A percentile compares a stretch with the other conserved stretches of the same genome.
Conservation (phyloP, 306 rosid genomes). For the Arachis stenosperma region DNA sequence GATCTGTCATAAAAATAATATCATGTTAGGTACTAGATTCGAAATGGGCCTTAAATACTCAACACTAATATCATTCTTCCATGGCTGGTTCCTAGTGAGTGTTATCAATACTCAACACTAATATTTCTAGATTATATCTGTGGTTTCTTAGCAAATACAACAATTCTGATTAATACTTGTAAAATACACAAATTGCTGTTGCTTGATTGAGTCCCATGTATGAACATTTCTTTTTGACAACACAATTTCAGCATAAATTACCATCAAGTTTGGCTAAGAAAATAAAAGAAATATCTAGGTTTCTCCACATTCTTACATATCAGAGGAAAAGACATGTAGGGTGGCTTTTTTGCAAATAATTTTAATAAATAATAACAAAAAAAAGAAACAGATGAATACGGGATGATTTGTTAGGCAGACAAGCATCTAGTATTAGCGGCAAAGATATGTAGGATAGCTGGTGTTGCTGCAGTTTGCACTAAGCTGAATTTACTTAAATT, state of each 20-base stretch:
- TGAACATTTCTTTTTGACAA: not conserved
- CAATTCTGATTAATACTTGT: too few relatives aligned
- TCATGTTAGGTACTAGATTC: too few relatives aligned
- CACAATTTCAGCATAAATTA: conserved; percentile 6
- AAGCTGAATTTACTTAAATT: conserved; percentile 7
- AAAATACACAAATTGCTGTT: not conserved
- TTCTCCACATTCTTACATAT: not conserved
- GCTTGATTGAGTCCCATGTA: conserved; percentile 2
- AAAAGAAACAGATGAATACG: not conserved
- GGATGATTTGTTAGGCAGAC: not conserved
- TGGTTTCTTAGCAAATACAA: too few relatives aligned
- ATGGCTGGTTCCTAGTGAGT: too few relatives aligned
- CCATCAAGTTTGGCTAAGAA: not conserved
- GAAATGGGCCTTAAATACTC: too few relatives aligned
- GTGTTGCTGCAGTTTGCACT: not conserved
- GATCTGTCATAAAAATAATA: conserved; percentile 53
- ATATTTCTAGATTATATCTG: too few relatives aligned
- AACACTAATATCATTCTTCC: too few relatives aligned
- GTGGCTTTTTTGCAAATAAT: too few relatives aligned
- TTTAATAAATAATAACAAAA: not conserved
- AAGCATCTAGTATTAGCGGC: not conserved
- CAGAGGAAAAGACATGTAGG: too few relatives aligned
- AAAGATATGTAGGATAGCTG: not conserved
- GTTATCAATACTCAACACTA: too few relatives aligned
- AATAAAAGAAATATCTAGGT: conserved; percentile 21